Conservation (phyloP, 2,329 filamentous ascomycete genomes). For the Epichloe bromicola region DNA sequence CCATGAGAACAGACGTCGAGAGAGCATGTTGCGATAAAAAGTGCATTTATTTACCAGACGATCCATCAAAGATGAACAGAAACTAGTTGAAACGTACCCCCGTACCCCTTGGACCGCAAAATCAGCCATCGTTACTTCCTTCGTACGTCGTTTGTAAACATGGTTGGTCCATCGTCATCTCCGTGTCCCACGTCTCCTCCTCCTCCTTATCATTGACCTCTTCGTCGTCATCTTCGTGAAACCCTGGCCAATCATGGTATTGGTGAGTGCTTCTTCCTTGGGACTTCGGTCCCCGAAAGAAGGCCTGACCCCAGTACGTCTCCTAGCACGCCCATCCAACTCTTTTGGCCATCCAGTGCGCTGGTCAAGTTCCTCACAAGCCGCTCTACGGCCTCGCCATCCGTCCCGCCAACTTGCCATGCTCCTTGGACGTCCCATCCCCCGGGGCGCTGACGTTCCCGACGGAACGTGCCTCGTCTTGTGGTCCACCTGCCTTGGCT, state of each 20-base stretch:
- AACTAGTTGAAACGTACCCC: no score
- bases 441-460: conserved; percentile 19
- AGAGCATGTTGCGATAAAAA: no score
- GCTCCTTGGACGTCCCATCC: conserved; percentile 26
- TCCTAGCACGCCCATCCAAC: conserved; percentile 20
- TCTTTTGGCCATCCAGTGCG: conserved; percentile 17
- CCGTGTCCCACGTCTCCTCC: background rate
- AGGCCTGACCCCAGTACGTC: conserved; percentile 16
- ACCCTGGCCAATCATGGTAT: background rate
- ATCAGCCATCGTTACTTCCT: no score
- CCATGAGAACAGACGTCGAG: no score
- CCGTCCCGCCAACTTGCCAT: conserved; percentile 33
- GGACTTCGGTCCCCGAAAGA: conserved; percentile 5
- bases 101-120: no score
- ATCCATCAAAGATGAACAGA: no score
- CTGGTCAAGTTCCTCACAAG: conserved; percentile 15
- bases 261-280: background rate
- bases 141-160: no score
- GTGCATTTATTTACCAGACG: no score
- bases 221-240: conserved; percentile 10
- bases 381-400: conserved; percentile 26
- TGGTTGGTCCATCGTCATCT: background rate
- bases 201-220: conserved; percentile 2
- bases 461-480: conserved; percentile 30
- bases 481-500: conserved; percentile 18